Conservation (phyloP, 139 green algal species). For the Closterium sp. region DNA sequence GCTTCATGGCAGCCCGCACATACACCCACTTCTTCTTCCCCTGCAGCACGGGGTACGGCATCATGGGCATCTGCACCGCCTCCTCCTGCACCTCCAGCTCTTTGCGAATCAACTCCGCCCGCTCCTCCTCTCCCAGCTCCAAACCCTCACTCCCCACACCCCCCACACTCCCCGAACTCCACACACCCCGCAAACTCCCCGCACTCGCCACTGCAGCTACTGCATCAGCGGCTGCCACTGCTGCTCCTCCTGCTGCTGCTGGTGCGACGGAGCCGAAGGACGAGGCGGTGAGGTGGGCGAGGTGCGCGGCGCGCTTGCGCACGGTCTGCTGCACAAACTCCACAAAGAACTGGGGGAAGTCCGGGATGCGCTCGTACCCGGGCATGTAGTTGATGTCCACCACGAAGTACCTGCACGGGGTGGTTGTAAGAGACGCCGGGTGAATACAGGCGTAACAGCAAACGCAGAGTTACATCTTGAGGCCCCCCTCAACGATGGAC, state of each 20-base stretch:
- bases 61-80: background rate
- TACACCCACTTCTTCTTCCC: conserved; percentile 9
- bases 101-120: background rate
- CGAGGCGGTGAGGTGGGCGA: background rate
- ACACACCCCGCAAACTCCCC: background rate
- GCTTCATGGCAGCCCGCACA: background rate
- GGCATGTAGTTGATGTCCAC: conserved; percentile 46
- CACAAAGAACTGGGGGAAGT: conserved; percentile 1
- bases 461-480: background rate
- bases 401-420: conserved; percentile 22
- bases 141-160: background rate
- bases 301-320: background rate
- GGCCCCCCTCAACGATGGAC: background rate
- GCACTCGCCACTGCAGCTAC: background rate
- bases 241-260: background rate
- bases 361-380: conserved; percentile 32
- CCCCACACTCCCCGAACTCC: background rate
- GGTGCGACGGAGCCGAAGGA: background rate
- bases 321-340: conserved; percentile 12
- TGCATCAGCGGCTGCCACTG: background rate
- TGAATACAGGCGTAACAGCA: background rate
- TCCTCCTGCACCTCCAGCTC: background rate
- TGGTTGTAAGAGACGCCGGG: background rate
- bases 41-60: background rate
- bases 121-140: background rate